Percentiles rank a stretch among this genome's conserved stretches.
Evolutionary conservation across 306 rosid species (phyloP).

Genomic region (Acacia melanoxylon): DNA sequence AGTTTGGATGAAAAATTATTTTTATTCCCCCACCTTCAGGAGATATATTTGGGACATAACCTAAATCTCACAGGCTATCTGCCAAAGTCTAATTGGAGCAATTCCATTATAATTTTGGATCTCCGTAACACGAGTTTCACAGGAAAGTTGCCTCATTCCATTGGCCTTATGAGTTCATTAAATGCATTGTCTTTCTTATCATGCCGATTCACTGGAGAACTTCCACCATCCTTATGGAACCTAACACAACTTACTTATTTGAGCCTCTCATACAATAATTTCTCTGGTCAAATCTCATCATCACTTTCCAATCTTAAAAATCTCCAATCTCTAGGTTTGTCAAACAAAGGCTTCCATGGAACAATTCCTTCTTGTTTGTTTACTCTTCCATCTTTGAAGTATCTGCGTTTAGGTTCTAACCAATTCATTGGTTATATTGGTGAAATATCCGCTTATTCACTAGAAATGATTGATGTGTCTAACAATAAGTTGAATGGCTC

Average conservation of each 20-base stretch:
- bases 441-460: neutral
- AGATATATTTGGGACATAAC: fast-evolving
- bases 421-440: neutral
- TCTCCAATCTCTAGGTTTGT: neutral
- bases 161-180: neutral
- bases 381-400: neutral
- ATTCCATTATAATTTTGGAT: neutral
- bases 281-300: neutral
- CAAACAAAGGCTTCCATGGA: neutral
- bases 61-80: neutral
- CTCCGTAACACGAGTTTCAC: neutral
- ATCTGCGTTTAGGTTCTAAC: neutral
- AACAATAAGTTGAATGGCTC: neutral
- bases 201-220: neutral
- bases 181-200: neutral
- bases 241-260: neutral
- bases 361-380: neutral
- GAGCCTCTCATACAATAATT: neutral
- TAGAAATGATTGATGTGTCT: neutral
- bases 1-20: no score
- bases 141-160: neutral
- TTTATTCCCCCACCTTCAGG: neutral
- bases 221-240: neutral
- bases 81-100: neutral
- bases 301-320: neutral